Base-by-base conservation (phyloP, 306 rosid species). In the Aeschynomene evenia region DNA sequence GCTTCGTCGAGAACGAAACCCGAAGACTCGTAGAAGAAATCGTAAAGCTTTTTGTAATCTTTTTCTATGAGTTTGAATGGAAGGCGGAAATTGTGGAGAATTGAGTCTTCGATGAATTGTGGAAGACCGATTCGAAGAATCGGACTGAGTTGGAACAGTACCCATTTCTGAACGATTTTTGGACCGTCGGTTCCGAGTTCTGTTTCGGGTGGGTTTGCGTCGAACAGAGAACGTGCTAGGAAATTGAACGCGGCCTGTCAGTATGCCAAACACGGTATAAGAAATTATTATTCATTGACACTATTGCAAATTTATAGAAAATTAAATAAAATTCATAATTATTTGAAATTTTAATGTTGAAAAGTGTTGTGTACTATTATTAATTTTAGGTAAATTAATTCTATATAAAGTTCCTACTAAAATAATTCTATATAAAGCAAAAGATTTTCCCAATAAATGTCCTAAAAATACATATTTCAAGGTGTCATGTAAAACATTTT, bases 91-190 rank as follows among this genome's bases (percentile, higher is more conserved):
- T 21, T 82, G 75, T 80, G 99, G 70, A 94, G 15, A 10, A 84
- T 52, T 0, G 78, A 51, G 5, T 94, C 99, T 59, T 94, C 97
- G 0, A 87, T 4, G 11, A 74, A 15, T 43, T 78, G 79, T 0
- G 99, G 99, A 6, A 94, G 83, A 21, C 99, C 99, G 6, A 94
- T 20, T 9, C 16, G 60, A 1, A 94, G 67, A 43, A 87, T 24
- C 0, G 99, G 99, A n/a, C 92, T 71, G 2, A 94, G 36, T 53
- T 94, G 96, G 19, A 94, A 85, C 0, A 94, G 39, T 0, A 94
- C 85, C 99, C 99, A 94, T 67, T 88, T 94, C 75, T 52, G 74
- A 1, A 94, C 71, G 24, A 94, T 21, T 6, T 80, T 85, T 1
- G 99, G 99, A 9, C 91, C 99, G 66, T 94, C 96, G 0, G 4